phyloP scores from a whole-genome alignment of 495 filamentous ascomycete genomes.

The Penicillium fimorum region DNA sequence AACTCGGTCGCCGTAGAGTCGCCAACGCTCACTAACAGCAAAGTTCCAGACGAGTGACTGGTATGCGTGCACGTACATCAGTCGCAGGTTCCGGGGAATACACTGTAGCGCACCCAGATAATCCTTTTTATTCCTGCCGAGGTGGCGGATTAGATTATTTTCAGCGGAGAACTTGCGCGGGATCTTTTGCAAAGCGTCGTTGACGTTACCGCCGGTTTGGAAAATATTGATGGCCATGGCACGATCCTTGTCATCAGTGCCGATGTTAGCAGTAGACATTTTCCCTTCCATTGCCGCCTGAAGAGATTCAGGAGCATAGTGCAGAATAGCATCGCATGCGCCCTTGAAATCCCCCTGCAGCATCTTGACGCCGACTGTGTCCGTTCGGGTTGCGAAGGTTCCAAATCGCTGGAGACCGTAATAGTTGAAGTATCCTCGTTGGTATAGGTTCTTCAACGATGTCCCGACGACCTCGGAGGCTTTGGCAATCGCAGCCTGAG shows the following conservation, averaged over 20 bases:
- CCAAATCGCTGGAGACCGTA: slow-evolving; percentile 95
- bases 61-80: slow-evolving; percentile 97
- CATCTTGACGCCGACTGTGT: slow-evolving; percentile 77
- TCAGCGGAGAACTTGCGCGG: slow-evolving; percentile 84
- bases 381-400: slow-evolving; percentile 75
- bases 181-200: slow-evolving; percentile 61
- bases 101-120: slow-evolving; percentile 73
- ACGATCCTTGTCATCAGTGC: slow-evolving; percentile 70
- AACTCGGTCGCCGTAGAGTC: slow-evolving; percentile 63
- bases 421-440: slow-evolving; percentile 90
- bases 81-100: slow-evolving; percentile 73
- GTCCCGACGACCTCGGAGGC: slow-evolving; percentile 55
- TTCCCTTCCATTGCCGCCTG: slow-evolving; percentile 43
- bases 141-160: slow-evolving; percentile 68
- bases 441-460: slow-evolving; percentile 52
- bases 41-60: slow-evolving; percentile 93
- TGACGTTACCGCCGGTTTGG: slow-evolving; percentile 46
- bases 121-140: slow-evolving; percentile 57
- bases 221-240: slow-evolving; percentile 74
- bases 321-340: slow-evolving; percentile 70
- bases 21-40: slow-evolving; percentile 76
- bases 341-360: slow-evolving; percentile 76
- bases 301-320: slow-evolving; percentile 57
- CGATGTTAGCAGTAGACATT: slow-evolving; percentile 41
- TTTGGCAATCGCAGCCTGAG: slow-evolving; percentile 35